These are phyloP conservation scores for Macrolepiota dolichaula DNA, from an alignment of 768 basidiomycete species.

Conservation along the genomic window DNA sequence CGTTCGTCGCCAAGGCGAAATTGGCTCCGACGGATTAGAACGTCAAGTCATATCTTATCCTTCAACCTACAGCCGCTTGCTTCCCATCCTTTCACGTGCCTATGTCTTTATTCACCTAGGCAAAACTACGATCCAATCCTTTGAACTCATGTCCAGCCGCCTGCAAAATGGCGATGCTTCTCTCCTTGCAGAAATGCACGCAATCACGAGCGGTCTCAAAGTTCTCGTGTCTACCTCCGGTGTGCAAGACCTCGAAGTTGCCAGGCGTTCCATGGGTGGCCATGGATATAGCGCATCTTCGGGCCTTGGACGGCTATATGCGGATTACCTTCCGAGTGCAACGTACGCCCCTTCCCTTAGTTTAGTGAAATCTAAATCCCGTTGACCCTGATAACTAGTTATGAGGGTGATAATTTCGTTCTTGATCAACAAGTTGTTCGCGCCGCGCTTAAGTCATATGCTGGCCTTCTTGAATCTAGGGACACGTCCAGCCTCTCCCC, in stretches of 20 bases:
- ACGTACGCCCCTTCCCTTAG: slow-evolving; percentile 42
- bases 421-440: slow-evolving; percentile 74
- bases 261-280: slow-evolving; percentile 71
- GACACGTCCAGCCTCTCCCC: slow-evolving; percentile 36
- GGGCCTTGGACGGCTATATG: slow-evolving; percentile 63
- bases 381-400: slow-evolving; percentile 31
- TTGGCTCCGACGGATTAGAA: slow-evolving; percentile 50
- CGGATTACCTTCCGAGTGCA: slow-evolving; percentile 59
- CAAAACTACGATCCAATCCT: slow-evolving; percentile 48
- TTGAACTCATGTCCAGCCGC: slow-evolving; percentile 43
- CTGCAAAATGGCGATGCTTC: slow-evolving; percentile 57
- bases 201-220: slow-evolving; percentile 68
- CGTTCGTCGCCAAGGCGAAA: slow-evolving; percentile 66
- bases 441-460: slow-evolving; percentile 61
- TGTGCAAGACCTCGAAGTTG: slow-evolving; percentile 58
- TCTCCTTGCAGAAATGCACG: slow-evolving; percentile 70
- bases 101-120: slow-evolving; percentile 71
- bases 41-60: slow-evolving; percentile 69
- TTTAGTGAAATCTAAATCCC: background rate
- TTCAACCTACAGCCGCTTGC: slow-evolving; percentile 67
- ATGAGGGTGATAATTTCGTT: slow-evolving; percentile 79
- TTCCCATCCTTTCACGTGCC: slow-evolving; percentile 65
- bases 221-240: slow-evolving; percentile 49
- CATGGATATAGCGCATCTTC: slow-evolving; percentile 73
- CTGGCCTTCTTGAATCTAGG: slow-evolving; percentile 26